A percentile compares a stretch with the other conserved stretches of the same genome.
phyloP scores from a whole-genome alignment of 139 green algal genomes.

The Ettlia oleoabundans region DNA sequence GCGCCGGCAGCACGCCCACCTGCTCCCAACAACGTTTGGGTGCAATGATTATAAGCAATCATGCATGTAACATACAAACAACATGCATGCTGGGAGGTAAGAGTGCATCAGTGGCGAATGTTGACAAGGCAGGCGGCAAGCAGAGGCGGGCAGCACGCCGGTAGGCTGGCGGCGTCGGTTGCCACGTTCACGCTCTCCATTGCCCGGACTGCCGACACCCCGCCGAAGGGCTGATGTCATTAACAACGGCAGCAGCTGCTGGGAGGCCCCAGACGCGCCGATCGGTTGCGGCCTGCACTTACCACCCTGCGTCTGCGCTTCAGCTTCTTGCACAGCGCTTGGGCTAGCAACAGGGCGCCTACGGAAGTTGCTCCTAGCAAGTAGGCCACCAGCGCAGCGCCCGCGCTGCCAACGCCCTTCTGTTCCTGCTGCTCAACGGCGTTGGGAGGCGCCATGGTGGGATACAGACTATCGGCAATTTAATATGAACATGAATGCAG shows the following conservation, averaged over 20 bases:
- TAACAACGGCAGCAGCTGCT: too few species aligned
- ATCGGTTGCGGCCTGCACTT: background rate
- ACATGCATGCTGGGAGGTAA: too few species aligned
- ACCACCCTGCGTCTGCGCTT: conserved; percentile 4
- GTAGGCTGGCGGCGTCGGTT: background rate
- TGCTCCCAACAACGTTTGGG: background rate
- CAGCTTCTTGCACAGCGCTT: conserved; percentile 11
- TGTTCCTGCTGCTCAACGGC: background rate
- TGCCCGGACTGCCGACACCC: too few species aligned
- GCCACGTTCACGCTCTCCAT: too few species aligned
- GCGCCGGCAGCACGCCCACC: conserved; percentile 53
- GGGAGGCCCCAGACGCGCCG: background rate
- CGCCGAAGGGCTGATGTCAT: too few species aligned
- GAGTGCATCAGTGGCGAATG: too few species aligned
- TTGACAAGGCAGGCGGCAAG: background rate
- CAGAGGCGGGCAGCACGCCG: conserved; percentile 1
- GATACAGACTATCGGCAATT: too few species aligned
- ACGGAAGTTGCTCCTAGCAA: background rate
- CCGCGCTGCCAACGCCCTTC: background rate
- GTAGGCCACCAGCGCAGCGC: conserved; percentile 8
- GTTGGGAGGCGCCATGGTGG: background rate
- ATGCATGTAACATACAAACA: too few species aligned
- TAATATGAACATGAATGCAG: too few species aligned
- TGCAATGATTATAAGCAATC: background rate
- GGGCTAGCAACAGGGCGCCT: background rate